These are phyloP conservation scores for Gaeumannomyces tritici DNA, from an alignment of 2,329 filamentous ascomycete genomes.

Conservation along the genomic window DNA sequence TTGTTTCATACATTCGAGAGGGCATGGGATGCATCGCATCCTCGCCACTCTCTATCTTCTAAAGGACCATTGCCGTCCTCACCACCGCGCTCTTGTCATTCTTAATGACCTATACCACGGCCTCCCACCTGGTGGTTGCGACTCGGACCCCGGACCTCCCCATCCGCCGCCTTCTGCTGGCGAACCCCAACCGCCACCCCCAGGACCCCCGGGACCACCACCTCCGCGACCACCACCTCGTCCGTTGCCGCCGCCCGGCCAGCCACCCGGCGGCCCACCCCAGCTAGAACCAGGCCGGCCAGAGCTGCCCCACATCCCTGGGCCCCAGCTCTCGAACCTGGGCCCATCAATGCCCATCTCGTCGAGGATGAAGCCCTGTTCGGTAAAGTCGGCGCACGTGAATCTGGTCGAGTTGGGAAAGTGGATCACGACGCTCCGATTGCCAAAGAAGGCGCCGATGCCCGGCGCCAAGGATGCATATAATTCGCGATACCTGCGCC, in stretches of 20 bases:
- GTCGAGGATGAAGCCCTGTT: not conserved
- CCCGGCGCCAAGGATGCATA: conserved; percentile 44
- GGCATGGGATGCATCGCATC: not conserved
- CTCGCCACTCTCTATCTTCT: not conserved
- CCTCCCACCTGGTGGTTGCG: not conserved
- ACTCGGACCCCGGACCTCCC: not conserved
- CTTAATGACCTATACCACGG: not conserved
- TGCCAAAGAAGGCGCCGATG: conserved; percentile 51
- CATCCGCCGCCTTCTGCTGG: not conserved
- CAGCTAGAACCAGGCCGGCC: no score
- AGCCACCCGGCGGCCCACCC: no score
- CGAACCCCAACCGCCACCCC: no score
- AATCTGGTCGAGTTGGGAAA: conserved; percentile 54
- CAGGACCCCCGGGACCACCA: no score
- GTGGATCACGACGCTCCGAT: conserved; percentile 56
- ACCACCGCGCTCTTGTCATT: not conserved
- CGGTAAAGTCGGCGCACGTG: conserved; percentile 51
- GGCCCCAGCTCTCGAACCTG: not conserved
- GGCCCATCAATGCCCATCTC: not conserved
- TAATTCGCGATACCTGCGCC: conserved; percentile 39
- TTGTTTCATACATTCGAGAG: no score
- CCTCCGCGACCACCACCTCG: no score
- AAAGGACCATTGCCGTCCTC: no score
- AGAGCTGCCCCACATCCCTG: not conserved
- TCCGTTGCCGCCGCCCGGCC: no score